Evolutionary conservation across 805 yeast genomes (phyloP), one percentile per base, ranked within the genome.

Genomic region (Candida methanosorbosa): DNA sequence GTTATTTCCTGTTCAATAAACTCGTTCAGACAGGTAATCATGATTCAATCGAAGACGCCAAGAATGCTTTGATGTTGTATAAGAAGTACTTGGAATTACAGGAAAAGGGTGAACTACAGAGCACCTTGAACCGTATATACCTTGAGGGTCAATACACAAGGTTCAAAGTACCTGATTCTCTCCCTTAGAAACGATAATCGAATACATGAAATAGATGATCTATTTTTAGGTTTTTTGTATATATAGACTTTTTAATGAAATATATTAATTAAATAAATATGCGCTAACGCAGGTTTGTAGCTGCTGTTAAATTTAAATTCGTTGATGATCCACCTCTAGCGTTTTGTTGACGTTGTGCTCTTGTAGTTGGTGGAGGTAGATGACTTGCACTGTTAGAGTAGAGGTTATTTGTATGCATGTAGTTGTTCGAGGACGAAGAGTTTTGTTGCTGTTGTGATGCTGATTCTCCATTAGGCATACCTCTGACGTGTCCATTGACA

Each of bases 1-100:
- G 94, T 11, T 87, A 87, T 69, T 75, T 76, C 20, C 65, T 90
- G 31, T 64, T 92, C 35, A 72, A 71, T 23, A 78, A 75, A 41
- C 70, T 76, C 32, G 94, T 94, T 22, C 99, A 92, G 55, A 77
- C 76, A 3, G 95, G 92, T 2, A 90, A 90, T 51, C 99, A 92
- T 57, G 97, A 94, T 54, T 90, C 97, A 1, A 87, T 92, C 30
- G 98, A 92, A 51, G 99, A 92, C 62, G 97, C 99, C 0, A 63
- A 68, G 37, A 81, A 94, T 9, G 97, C 99, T 0, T 66, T 92
- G 45, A 57, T 72, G 30, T 61, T 92, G 24, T 94, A 84, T 61
- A 72, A 75, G 40, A 77, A 75, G 48, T 90, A 84, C 50, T 57
- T 72, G 48, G 78, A 80, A 42, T 64, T 90, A 42, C 61, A 64